These are phyloP conservation scores for Calonectria honghensis DNA, from an alignment of 2,329 filamentous ascomycete genomes.

Conservation along the genomic window DNA sequence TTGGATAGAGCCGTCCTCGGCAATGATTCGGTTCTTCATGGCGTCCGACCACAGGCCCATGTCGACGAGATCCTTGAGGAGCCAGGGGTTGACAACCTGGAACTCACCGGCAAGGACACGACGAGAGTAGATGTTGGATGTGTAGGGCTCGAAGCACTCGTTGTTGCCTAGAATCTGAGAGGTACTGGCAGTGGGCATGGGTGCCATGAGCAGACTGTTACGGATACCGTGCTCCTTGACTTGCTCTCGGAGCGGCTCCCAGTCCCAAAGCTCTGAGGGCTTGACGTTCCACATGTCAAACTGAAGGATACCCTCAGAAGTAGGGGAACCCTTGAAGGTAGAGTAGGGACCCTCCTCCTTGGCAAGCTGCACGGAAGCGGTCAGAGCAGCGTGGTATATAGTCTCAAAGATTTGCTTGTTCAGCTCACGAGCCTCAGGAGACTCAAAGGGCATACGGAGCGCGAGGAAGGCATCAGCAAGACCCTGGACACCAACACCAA, in stretches of 20 bases:
- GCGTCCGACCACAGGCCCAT: constrained; percentile 98
- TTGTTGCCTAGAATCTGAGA: constrained; percentile 99
- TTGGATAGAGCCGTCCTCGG: constrained; percentile 95
- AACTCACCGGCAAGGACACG: constrained; percentile 98
- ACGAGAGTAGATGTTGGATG: constrained; percentile 99
- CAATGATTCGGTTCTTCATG: constrained; percentile 99
- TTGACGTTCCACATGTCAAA: constrained; percentile 99
- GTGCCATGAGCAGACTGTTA: constrained; percentile 95
- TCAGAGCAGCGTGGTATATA: constrained; percentile 97
- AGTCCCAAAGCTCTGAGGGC: constrained; percentile 97
- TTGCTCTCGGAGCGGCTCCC: constrained; percentile 89
- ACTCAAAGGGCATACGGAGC: constrained; percentile 97
- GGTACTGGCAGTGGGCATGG: constrained; percentile 98
- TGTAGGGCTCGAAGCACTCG: constrained; percentile 99
- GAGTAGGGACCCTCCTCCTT: constrained; percentile 89
- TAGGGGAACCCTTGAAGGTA: constrained; percentile 93
- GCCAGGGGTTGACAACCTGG: constrained; percentile 99
- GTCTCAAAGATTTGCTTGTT: constrained; percentile 99
- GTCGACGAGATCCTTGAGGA: constrained; percentile 98
- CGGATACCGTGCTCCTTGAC: constrained; percentile 95
- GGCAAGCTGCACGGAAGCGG: constrained; percentile 90
- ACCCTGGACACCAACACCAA: constrained; percentile 97
- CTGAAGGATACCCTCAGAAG: constrained; percentile 96
- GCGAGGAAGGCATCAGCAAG: constrained; percentile 98
- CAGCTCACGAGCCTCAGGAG: constrained; percentile 91